phyloP scores from a whole-genome alignment of 2,329 filamentous ascomycete genomes.

The Dothideomycetes sp. region DNA sequence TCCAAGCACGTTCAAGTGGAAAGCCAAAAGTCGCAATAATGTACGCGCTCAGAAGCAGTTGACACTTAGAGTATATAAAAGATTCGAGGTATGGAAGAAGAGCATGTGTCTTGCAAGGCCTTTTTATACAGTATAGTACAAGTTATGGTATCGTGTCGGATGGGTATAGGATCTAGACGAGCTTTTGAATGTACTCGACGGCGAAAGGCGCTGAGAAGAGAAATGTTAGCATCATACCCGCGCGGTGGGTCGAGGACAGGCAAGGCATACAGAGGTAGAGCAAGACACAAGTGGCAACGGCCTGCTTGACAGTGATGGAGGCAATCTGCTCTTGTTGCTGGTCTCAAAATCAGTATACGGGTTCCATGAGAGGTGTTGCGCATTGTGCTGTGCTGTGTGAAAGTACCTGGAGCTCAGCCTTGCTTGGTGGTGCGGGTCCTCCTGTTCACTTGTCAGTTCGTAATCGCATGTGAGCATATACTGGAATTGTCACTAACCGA shows the following conservation, averaged over 20 bases:
- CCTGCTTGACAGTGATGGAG: slow-evolving; percentile 56
- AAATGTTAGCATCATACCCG: not conserved
- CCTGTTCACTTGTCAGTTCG: too few species aligned
- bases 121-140: slow-evolving; percentile 10
- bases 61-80: too few species aligned
- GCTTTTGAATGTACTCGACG: slow-evolving; percentile 45
- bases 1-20: too few species aligned
- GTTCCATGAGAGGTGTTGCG: not conserved
- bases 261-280: slow-evolving; percentile 68
- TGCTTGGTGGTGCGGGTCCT: slow-evolving; percentile 62
- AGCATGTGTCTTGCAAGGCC: not conserved
- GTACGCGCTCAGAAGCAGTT: too few species aligned
- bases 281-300: slow-evolving; percentile 54
- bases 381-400: not conserved
- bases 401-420: slow-evolving; percentile 57
- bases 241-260: not conserved
- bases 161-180: slow-evolving; percentile 25
- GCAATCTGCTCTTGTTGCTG: slow-evolving; percentile 57
- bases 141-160: slow-evolving; percentile 4
- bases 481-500: not conserved
- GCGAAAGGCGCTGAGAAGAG: slow-evolving; percentile 46
- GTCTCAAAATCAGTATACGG: slow-evolving; percentile 2
- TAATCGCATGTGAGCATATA: too few species aligned
- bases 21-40: too few species aligned
- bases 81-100: too few species aligned